Conservation (phyloP, 345 rosid species). For the Brassica cretica region DNA sequence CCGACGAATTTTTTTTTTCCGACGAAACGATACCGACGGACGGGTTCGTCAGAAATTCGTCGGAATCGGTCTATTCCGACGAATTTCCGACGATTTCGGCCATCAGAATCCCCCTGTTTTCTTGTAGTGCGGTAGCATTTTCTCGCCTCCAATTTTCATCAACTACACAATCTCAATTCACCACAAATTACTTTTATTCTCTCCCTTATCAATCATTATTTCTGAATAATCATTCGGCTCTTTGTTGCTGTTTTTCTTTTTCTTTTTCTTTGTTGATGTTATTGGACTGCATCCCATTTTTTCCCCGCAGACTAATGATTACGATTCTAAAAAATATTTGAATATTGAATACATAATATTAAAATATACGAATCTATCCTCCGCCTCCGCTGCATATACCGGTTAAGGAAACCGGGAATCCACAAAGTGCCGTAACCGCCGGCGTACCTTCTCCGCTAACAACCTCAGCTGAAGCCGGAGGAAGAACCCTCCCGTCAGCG, state of each 20-base stretch:
- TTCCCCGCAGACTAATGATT: neutral
- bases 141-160: neutral
- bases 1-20: too few species aligned
- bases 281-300: neutral
- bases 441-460: conserved; percentile 43
- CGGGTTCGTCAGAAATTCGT: too few species aligned
- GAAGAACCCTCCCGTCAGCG: conserved; percentile 81
- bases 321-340: neutral
- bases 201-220: neutral
- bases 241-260: neutral
- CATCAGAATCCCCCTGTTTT: too few species aligned
- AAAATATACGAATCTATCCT: conserved; percentile 28
- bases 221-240: neutral
- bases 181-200: neutral
- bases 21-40: too few species aligned
- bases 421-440: conserved; percentile 48
- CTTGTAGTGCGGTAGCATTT: too few species aligned
- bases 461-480: conserved; percentile 50
- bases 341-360: neutral
- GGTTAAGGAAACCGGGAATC: conserved; percentile 71
- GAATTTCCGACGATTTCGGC: too few species aligned
- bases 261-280: neutral
- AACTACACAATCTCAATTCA: neutral
- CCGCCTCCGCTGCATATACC: conserved; percentile 73
- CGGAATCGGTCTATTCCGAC: too few species aligned